Evolutionary conservation across 805 yeast genomes (phyloP).

Genomic region (Schizosaccharomyces japonicus): DNA sequence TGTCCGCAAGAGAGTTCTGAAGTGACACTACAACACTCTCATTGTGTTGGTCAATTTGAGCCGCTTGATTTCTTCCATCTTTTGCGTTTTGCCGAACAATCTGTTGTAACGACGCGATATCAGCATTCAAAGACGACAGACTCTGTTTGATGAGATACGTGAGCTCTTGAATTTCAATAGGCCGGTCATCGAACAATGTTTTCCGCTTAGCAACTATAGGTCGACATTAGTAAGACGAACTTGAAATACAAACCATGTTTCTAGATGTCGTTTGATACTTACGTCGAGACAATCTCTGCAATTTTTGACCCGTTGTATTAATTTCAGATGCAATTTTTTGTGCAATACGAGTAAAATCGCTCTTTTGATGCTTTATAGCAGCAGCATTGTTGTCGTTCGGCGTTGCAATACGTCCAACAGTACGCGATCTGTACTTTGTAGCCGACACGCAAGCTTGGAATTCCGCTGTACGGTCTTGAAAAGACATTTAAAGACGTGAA

Average conservation of each 20-base stretch:
- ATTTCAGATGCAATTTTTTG: conserved; percentile 71
- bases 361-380: conserved; percentile 12
- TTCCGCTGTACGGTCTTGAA: conserved; percentile 12
- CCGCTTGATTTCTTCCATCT: conserved; percentile 14
- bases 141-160: conserved; percentile 69
- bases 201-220: conserved; percentile 51
- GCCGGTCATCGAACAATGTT: conserved; percentile 80
- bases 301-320: conserved; percentile 56
- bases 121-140: conserved; percentile 55
- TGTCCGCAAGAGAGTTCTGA: conserved; percentile 74
- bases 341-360: conserved; percentile 49
- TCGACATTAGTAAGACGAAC: neutral
- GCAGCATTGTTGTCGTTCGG: neutral
- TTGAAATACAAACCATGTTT: neutral
- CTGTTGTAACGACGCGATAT: conserved; percentile 35
- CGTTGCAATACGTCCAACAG: conserved; percentile 13
- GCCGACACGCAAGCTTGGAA: conserved; percentile 4
- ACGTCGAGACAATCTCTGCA: conserved; percentile 50
- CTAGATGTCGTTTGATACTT: conserved; percentile 5
- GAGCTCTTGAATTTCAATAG: conserved; percentile 76
- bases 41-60: conserved; percentile 45
- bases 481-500: no score
- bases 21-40: conserved; percentile 69
- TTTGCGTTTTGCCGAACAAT: conserved; percentile 19
- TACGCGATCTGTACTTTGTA: conserved; percentile 8